These are phyloP conservation scores for Chaetomiaceae sp. DNA, from an alignment of 2,329 filamentous ascomycete genomes.

Conservation along the genomic window DNA sequence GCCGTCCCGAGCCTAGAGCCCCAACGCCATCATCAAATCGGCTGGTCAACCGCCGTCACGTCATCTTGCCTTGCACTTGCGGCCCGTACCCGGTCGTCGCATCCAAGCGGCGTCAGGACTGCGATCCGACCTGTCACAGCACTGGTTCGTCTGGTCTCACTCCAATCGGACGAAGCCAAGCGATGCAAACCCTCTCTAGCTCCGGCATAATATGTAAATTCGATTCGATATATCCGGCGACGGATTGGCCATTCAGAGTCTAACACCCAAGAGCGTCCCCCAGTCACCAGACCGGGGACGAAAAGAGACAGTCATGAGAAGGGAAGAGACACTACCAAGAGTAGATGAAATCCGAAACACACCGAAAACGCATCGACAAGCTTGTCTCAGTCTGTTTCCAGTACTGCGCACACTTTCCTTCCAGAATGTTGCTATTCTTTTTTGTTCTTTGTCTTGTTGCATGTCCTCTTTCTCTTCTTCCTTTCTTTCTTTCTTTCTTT, in stretches of 20 bases:
- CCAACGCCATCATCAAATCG: constrained; percentile 15
- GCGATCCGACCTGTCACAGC: neutral
- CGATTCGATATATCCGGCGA: constrained; percentile 21
- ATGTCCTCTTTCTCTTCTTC: neutral
- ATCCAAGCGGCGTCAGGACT: neutral
- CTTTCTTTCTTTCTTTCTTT: neutral
- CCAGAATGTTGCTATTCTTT: neutral
- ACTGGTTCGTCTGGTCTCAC: neutral
- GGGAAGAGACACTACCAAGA: neutral
- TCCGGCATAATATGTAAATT: neutral
- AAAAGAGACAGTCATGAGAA: neutral
- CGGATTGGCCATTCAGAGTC: constrained; percentile 21
- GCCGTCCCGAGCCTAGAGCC: neutral
- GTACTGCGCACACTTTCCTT: neutral
- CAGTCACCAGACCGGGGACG: neutral
- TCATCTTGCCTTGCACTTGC: too few relatives aligned
- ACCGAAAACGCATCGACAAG: neutral
- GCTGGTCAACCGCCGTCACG: constrained; percentile 6
- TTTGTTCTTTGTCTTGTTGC: constrained; percentile 8
- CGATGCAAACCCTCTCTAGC: neutral
- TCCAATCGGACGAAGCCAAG: neutral
- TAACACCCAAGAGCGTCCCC: constrained; percentile 13
- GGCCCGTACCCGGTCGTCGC: neutral
- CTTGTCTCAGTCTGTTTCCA: neutral
- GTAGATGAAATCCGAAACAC: neutral